Evolutionary conservation across 495 filamentous ascomycete genomes (phyloP).

Genomic region (Rhypophila decipiens): DNA sequence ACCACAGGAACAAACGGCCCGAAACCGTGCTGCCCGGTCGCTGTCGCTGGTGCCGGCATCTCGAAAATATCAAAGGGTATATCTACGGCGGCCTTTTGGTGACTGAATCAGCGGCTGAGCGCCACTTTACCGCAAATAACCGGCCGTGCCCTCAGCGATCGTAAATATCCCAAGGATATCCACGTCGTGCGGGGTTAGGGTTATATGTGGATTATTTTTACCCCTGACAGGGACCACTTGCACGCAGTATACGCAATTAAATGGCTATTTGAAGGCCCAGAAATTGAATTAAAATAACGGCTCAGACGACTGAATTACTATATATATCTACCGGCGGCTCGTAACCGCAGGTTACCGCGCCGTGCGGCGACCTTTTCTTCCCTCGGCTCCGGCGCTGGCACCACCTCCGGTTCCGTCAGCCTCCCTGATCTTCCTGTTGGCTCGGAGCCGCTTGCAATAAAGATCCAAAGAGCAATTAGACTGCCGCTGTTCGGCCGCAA

Average conservation of each 20-base stretch:
- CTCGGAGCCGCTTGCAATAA: background rate
- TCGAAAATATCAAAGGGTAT: too few relatives aligned
- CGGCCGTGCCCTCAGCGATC: slow-evolving; percentile 3
- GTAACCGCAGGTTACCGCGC: background rate
- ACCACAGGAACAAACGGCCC: too few relatives aligned
- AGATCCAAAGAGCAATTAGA: background rate
- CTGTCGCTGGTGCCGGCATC: too few relatives aligned
- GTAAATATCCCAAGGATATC: background rate
- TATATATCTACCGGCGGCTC: background rate
- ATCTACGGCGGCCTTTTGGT: slow-evolving; percentile 1
- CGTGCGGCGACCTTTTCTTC: background rate
- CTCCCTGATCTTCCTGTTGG: background rate
- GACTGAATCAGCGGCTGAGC: slow-evolving; percentile 2
- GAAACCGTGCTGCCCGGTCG: too few relatives aligned
- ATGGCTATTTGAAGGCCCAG: background rate
- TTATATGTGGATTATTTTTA: background rate
- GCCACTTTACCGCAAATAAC: background rate
- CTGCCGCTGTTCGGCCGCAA: background rate
- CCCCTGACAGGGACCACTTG: background rate
- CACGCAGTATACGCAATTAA: background rate
- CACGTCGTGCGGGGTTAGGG: background rate
- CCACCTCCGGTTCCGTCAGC: too few relatives aligned
- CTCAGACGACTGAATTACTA: background rate
- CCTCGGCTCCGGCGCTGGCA: too few relatives aligned
- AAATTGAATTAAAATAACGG: background rate